Evolutionary conservation across 2,329 filamentous ascomycete species (phyloP), one percentile per base, ranked within the genome.

Genomic region (Trichoderma oligosporum): DNA sequence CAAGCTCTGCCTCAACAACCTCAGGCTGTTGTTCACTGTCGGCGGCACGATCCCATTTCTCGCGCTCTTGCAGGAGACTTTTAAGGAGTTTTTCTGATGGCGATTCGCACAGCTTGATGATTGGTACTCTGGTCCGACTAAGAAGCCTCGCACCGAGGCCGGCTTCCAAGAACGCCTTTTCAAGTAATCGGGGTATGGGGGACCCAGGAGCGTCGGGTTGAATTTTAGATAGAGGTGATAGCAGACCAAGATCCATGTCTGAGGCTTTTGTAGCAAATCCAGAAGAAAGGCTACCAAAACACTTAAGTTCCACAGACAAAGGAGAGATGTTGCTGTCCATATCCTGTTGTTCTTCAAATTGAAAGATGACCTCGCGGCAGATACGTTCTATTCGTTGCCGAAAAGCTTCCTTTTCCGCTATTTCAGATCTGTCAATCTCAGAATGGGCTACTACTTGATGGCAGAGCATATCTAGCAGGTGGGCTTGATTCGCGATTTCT

Each of bases 211-310:
- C 75, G 60, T 83, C 79, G 2, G 80, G 77, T 51, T 80, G 75
- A 42, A 79, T 73, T 18, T 71, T 67, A 1, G 87, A 86, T 47
- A 79, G 72, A 3, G 82, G 82, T 1, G 88, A 87, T 4, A 94
- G 76, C 31, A 96, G 80, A 7, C 87, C 88, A 27, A 96, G 81
- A 70, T 97, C 92, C 87, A 96, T 91, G 66, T 96, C 91, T 1
- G 91, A 93, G n/a, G 85, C 84, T 65, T 88, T 88, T 9, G 89
- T 91, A 3, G 89, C 92, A 72, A 96, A 96, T 0, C 91, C 91
- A 11, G 91, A 92, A 18, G 83, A 82, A 45, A 95, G 77, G 68
- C 91, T 95, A 4, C 91, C 91, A 67, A 94, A 95, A 65, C 87
- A 90, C 64, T 84, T 84, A 12, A 95, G 76, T 53, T 84, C 77